Base-by-base conservation (phyloP, 129 eudicot species). In the Kitagawia praeruptora region DNA sequence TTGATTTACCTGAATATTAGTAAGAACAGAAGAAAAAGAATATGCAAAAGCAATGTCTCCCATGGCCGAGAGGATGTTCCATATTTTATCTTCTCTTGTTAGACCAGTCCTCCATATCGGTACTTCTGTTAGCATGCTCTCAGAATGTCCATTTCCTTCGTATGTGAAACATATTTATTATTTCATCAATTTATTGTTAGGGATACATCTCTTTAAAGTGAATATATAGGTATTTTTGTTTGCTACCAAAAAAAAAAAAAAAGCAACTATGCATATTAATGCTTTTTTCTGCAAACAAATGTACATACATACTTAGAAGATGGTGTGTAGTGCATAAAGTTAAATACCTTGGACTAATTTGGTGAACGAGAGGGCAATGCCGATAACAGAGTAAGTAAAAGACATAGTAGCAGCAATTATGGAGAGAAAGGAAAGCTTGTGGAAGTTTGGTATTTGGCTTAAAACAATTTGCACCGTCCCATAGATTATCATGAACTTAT, bases 361-460 rank as follows among this genome's bases (percentile, higher is more conserved):
- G 85, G 85, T 85, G n/a, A 83, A 40, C 41, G 89, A 83, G 66
- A 88, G 89, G 34, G 81, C 91, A 31, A 85, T 83, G 64, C 89
- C 87, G 25, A 85, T 85, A 74, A 81, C 54, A 47, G 91, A 83
- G 74, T 88, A 85, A 49, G 79, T 74, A 64, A 88, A 85, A 21
- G 89, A 88, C 89, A 83, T 88, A 44, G 83, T 28, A n/a, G 87
- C 87, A 31, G 89, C 87, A 11, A 85, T 25, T 13, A 82, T 23
- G 73, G 91, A 88, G 19, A 88, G 91, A n/a, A 69, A 6, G 1
- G 91, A 83, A 0, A 88, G 87, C 84, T 88, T 63, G 80, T 81
- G 82, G 70, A 88, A 80, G 85, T 85, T 79, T 21, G 91, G 91
- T 8, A 88, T 63, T 88, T 51, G 58, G 58, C 58, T 51, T 51